Conservation (phyloP, 2,329 filamentous ascomycete genomes). For the Penicillium sp. region DNA sequence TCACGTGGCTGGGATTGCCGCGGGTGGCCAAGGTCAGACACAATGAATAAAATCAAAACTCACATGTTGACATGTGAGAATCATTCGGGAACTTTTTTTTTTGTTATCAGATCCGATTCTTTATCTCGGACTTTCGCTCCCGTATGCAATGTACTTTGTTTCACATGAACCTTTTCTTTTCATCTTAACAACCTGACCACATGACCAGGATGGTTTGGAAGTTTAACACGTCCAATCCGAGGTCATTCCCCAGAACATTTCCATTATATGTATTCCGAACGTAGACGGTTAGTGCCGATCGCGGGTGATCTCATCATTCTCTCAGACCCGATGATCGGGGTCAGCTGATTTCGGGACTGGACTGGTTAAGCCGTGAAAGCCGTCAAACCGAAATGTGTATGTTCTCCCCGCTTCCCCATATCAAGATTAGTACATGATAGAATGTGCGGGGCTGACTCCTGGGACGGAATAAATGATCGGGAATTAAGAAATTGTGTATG, state of each 20-base stretch:
- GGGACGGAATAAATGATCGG: background rate
- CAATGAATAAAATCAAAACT: slow-evolving; percentile 9
- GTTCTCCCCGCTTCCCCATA: slow-evolving; percentile 2
- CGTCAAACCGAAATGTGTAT: background rate
- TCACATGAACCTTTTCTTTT: background rate
- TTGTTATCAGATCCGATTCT: slow-evolving; percentile 26
- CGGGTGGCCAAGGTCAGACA: slow-evolving; percentile 19
- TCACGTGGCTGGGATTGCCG: slow-evolving; percentile 49
- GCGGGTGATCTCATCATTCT: background rate
- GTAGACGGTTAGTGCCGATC: background rate
- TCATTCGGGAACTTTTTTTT: slow-evolving; percentile 7
- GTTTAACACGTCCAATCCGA: background rate
- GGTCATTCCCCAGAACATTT: background rate
- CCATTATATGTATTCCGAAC: background rate
- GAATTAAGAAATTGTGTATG: background rate
- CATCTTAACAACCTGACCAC: background rate
- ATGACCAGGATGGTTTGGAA: background rate
- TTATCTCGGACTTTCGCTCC: background rate
- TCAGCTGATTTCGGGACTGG: slow-evolving; percentile 19
- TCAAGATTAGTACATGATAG: background rate
- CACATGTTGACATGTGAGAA: slow-evolving; percentile 21
- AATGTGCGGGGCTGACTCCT: background rate
- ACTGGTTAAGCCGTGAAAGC: slow-evolving; percentile 2
- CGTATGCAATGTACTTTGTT: background rate
- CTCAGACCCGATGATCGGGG: background rate